Percentiles rank a stretch among this genome's conserved stretches.
These are phyloP conservation scores for Hypoxylon crocopeplum DNA, from an alignment of 495 filamentous ascomycete species.

Conservation along the genomic window DNA sequence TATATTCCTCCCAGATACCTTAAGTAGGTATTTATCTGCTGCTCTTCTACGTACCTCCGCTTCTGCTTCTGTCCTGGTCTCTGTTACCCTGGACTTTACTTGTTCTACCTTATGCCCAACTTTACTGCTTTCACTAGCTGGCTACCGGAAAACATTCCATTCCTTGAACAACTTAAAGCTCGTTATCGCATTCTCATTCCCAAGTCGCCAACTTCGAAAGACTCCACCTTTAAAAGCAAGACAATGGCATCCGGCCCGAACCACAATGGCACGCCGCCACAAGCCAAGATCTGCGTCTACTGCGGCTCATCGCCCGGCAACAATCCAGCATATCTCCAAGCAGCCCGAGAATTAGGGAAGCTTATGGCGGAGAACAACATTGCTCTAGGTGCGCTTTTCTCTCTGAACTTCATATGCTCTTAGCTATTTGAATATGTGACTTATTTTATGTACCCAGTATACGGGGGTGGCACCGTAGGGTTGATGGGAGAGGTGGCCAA, in stretches of 20 bases:
- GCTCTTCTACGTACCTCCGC: neutral
- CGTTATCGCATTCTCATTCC: neutral
- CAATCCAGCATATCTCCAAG: constrained; percentile 70
- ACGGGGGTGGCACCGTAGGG: constrained; percentile 92
- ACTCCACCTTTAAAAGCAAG: neutral
- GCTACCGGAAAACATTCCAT: constrained; percentile 5
- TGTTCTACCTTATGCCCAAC: constrained; percentile 1
- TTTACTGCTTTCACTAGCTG: constrained; percentile 5
- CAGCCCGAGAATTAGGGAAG: constrained; percentile 78
- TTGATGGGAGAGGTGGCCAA: constrained; percentile 93
- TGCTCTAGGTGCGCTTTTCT: constrained; percentile 62
- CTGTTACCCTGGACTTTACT: too few species aligned
- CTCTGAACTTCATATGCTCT: neutral
- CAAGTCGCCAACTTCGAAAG: neutral
- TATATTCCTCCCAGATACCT: constrained; percentile 17
- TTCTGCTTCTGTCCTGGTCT: neutral
- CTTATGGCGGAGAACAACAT: constrained; percentile 77
- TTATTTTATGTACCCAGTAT: constrained; percentile 59
- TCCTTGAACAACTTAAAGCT: neutral
- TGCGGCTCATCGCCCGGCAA: constrained; percentile 80
- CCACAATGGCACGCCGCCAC: constrained; percentile 43
- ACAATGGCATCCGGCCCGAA: constrained; percentile 32
- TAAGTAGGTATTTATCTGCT: neutral
- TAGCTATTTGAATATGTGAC: too few species aligned
- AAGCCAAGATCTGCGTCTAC: constrained; percentile 73